A percentile compares a stretch with the other conserved stretches of the same genome.
These are phyloP conservation scores for Penicillium sp. DNA, from an alignment of 2,329 filamentous ascomycete species.

Conservation along the genomic window DNA sequence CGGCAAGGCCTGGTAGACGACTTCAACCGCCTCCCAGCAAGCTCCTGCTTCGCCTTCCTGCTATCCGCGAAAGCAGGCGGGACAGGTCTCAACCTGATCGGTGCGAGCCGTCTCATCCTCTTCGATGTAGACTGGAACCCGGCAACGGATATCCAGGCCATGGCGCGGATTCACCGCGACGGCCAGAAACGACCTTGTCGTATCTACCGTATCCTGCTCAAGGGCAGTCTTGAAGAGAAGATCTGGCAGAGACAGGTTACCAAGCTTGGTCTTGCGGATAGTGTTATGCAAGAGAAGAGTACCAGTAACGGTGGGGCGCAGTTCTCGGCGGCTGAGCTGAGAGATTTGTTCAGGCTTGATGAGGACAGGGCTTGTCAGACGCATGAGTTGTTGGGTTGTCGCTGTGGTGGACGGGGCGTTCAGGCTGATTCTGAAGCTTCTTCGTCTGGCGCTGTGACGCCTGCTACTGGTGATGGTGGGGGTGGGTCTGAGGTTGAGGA, in stretches of 20 bases:
- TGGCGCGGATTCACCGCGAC: slow-evolving; percentile 71
- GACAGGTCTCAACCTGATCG: slow-evolving; percentile 67
- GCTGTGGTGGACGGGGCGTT: slow-evolving; percentile 56
- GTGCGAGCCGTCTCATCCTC: slow-evolving; percentile 66
- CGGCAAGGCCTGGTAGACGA: slow-evolving; percentile 66
- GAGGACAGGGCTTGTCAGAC: slow-evolving; percentile 62
- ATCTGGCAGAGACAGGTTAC: slow-evolving; percentile 72
- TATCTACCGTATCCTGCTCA: slow-evolving; percentile 67
- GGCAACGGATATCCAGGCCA: slow-evolving; percentile 68
- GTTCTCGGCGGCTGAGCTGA: slow-evolving; percentile 64
- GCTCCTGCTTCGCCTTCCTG: slow-evolving; percentile 64
- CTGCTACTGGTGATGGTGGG: slow-evolving; percentile 3
- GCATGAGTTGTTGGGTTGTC: slow-evolving; percentile 64
- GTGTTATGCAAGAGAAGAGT: slow-evolving; percentile 66
- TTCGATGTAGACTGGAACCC: slow-evolving; percentile 78
- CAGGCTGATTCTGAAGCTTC: not conserved
- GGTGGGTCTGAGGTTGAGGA: slow-evolving; percentile 6
- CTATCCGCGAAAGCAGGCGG: slow-evolving; percentile 71
- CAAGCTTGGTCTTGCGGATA: slow-evolving; percentile 67
- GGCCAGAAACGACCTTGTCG: slow-evolving; percentile 66
- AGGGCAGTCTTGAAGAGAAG: slow-evolving; percentile 69
- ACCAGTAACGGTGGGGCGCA: slow-evolving; percentile 45
- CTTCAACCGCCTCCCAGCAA: slow-evolving; percentile 61
- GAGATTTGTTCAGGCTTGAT: slow-evolving; percentile 65
- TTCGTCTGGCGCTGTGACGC: slow-evolving; percentile 11